These are phyloP conservation scores for Pseudogymnoascus sp. DNA, from an alignment of 2,329 filamentous ascomycete species.

Conservation along the genomic window DNA sequence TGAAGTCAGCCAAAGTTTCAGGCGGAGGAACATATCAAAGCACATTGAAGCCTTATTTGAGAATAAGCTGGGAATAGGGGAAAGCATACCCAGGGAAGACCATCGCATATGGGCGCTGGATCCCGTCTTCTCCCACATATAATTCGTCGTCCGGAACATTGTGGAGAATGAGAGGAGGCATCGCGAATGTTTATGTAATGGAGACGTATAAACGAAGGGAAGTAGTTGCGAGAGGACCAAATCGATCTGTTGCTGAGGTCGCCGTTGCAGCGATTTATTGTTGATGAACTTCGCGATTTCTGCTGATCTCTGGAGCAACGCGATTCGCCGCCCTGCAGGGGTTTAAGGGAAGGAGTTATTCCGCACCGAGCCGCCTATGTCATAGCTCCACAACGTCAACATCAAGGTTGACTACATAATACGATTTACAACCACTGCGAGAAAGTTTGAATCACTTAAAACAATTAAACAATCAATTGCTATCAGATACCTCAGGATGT, in stretches of 20 bases:
- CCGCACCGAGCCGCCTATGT: conserved; percentile 10
- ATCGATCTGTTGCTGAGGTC: conserved; percentile 6
- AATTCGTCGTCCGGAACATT: conserved; percentile 63
- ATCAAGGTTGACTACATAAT: background rate
- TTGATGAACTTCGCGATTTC: conserved; percentile 11
- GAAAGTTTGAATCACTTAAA: background rate
- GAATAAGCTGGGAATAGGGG: background rate
- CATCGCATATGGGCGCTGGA: conserved; percentile 60
- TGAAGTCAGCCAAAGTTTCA: background rate
- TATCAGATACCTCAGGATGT: conserved; percentile 25
- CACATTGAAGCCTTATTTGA: background rate
- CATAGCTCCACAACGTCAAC: conserved; percentile 6
- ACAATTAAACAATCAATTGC: background rate
- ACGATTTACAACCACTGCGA: conserved; percentile 1
- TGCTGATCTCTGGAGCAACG: conserved; percentile 10
- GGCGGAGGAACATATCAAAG: too few species aligned
- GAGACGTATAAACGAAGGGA: background rate
- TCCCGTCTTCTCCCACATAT: conserved; percentile 57
- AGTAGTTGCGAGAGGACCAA: background rate
- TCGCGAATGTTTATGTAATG: conserved; percentile 26
- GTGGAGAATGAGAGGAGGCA: conserved; percentile 60
- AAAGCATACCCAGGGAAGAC: conserved; percentile 52
- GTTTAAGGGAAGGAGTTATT: conserved; percentile 5
- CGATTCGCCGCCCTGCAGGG: conserved; percentile 1
- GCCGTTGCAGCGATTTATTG: conserved; percentile 6